Evolutionary conservation across 176 grass and related monocot genomes (phyloP).

Genomic region (Lolium rigidum): DNA sequence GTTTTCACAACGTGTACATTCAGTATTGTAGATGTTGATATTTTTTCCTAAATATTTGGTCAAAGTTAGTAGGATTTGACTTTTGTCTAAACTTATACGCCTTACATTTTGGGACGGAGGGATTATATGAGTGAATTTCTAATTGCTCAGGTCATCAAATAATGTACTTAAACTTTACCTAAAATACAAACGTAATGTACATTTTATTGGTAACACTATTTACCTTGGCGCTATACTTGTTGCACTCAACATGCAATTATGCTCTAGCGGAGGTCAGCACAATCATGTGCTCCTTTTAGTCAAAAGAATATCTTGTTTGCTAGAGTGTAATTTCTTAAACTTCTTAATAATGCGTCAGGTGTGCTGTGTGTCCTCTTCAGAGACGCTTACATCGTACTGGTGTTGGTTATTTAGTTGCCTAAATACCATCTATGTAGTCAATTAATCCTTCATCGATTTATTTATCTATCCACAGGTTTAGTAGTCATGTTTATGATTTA

Average conservation of each 20-base stretch:
- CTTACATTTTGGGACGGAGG: no score
- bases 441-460: not conserved
- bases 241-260: not conserved
- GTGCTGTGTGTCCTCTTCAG: not conserved
- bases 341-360: not conserved
- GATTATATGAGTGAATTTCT: slow-evolving; percentile 16
- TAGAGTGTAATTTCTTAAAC: not conserved
- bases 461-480: not conserved
- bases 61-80: no score
- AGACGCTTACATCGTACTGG: not conserved
- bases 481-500: not conserved
- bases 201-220: slow-evolving; percentile 16
- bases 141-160: slow-evolving; percentile 5
- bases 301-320: not conserved
- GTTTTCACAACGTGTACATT: no score
- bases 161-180: slow-evolving; percentile 8
- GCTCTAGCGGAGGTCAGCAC: not conserved
- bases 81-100: no score
- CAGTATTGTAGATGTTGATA: no score
- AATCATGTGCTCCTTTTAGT: slow-evolving; percentile 1
- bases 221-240: not conserved
- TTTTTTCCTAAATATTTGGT: no score
- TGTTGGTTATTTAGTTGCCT: not conserved
- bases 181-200: not conserved
- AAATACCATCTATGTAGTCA: not conserved